Conservation (phyloP, 1,284 basidiomycete species). For the Leccinum griseonigrum region DNA sequence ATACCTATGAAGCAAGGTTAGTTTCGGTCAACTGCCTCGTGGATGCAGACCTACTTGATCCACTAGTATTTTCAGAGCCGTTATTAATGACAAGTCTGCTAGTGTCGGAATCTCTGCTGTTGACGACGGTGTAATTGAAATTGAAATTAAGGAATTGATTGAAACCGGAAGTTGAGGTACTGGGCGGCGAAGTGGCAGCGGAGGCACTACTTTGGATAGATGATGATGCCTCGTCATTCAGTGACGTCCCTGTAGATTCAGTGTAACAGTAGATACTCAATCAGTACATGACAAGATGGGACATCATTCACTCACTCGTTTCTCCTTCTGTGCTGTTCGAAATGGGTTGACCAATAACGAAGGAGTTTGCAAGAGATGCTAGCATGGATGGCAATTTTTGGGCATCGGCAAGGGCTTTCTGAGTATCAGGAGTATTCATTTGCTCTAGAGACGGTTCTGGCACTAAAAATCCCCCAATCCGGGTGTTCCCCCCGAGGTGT, state of each 20-base stretch:
- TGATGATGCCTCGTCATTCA: not conserved
- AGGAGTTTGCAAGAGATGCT: not conserved
- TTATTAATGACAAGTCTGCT: slow-evolving; percentile 11
- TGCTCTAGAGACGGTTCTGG: not conserved
- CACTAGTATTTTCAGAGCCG: slow-evolving; percentile 2
- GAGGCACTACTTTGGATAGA: not conserved
- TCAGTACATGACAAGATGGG: not conserved
- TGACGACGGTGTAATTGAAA: slow-evolving; percentile 3
- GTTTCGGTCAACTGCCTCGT: too few species aligned
- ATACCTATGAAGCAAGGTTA: not conserved
- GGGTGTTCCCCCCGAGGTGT: not conserved
- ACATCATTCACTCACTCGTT: slow-evolving; percentile 1
- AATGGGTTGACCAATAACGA: not conserved
- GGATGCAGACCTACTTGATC: slow-evolving; percentile 9
- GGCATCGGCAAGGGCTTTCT: slow-evolving; percentile 2
- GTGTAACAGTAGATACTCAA: not conserved
- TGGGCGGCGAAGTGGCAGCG: slow-evolving; percentile 8
- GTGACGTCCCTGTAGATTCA: not conserved
- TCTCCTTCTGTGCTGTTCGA: not conserved
- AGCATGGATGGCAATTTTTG: slow-evolving; percentile 1
- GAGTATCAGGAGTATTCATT: not conserved
- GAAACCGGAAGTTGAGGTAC: not conserved
- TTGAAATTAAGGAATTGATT: too few species aligned
- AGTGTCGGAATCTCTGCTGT: not conserved
- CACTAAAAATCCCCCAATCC: not conserved